Evolutionary conservation across 768 basidiomycete genomes (phyloP).

Genomic region (Rhodocollybia butyracea): DNA sequence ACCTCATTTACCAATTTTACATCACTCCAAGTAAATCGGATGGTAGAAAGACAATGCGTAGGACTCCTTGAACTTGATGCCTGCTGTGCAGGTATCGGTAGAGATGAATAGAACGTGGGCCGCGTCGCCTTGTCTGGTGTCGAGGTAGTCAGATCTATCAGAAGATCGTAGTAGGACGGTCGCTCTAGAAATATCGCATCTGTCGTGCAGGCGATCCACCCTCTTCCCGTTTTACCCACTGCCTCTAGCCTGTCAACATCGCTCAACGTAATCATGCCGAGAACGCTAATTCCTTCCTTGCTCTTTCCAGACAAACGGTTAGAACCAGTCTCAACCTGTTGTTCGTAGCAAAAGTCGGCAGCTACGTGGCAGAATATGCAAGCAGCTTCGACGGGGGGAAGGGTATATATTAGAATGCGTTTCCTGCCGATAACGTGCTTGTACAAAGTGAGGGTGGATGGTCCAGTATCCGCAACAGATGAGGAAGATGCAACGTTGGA

Average conservation of each 20-base stretch:
- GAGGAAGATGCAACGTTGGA: slow-evolving; percentile 71
- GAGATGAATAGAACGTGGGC: slow-evolving; percentile 65
- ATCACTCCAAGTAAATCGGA: slow-evolving; percentile 84
- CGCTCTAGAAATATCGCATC: slow-evolving; percentile 84
- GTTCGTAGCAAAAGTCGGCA: slow-evolving; percentile 46
- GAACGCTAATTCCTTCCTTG: slow-evolving; percentile 57
- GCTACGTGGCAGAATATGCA: slow-evolving; percentile 74
- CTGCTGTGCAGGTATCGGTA: slow-evolving; percentile 34
- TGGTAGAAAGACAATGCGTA: slow-evolving; percentile 54
- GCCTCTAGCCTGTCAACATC: slow-evolving; percentile 62
- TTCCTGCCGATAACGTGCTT: slow-evolving; percentile 74
- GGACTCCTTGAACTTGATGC: slow-evolving; percentile 29
- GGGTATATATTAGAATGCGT: slow-evolving; percentile 76
- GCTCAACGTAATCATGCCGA: slow-evolving; percentile 78
- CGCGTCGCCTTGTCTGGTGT: slow-evolving; percentile 57
- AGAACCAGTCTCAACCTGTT: slow-evolving; percentile 31
- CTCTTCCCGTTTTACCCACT: slow-evolving; percentile 57
- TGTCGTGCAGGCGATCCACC: slow-evolving; percentile 88
- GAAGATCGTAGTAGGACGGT: slow-evolving; percentile 72
- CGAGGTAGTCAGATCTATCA: slow-evolving; percentile 75
- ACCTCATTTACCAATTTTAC: slow-evolving; percentile 55
- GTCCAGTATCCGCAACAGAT: slow-evolving; percentile 77
- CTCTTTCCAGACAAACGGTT: slow-evolving; percentile 34
- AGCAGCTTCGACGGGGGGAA: slow-evolving; percentile 76
- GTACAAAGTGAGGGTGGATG: slow-evolving; percentile 74